Base-by-base conservation (phyloP, 2,329 filamentous ascomycete genomes). In the Albophoma yamanashiensis region DNA sequence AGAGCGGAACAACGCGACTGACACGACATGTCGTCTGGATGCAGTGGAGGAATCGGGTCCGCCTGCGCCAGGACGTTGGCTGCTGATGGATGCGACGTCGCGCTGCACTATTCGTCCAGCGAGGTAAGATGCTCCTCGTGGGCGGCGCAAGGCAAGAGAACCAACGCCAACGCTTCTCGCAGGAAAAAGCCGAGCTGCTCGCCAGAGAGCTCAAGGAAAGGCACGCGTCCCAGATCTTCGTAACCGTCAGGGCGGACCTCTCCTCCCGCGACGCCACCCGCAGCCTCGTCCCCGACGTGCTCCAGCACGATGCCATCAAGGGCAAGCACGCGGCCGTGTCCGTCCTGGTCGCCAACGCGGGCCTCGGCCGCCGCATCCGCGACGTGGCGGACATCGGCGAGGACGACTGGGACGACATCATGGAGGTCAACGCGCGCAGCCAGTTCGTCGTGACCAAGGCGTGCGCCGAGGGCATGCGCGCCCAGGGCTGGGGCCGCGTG, bases 391-490 rank as follows among this genome's bases (percentile, higher is more conserved):
- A 74, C 25, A 73, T 74, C 34, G 60, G 59, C 40, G 72, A 74
- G 40, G 70, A 71, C 2, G 71, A 74, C 47, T 74, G 72, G 71
- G 72, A 74, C 61, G 66, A 71, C 55, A 66, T 73, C 61, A 69
- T 74, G 64, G 71, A 73, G 39, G 65, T 73, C 36, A 72, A 74
- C 60, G 55, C 68, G 0, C 64, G 70, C 17, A 71, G 70, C 59
- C 71, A 73, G 55, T 73, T 74, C 55, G 70, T 72, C 5, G 67
- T 73, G 2, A 70, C 70, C 2, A 71, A 69, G 38, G 67, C 66
- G 0, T 73, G 71, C 50, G 40, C 73, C 2, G 59, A 64, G 15
- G 68, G 67, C 0, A 73, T 73, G 71, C 64, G 71, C 8, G 34
- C 58, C 0, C 71, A 73, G 60, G 57, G 61, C 1, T 73, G 70